Evolutionary conservation across 495 filamentous ascomycete species (phyloP), one percentile per base, ranked within the genome.

Genomic region (Penicillium pancosmium): DNA sequence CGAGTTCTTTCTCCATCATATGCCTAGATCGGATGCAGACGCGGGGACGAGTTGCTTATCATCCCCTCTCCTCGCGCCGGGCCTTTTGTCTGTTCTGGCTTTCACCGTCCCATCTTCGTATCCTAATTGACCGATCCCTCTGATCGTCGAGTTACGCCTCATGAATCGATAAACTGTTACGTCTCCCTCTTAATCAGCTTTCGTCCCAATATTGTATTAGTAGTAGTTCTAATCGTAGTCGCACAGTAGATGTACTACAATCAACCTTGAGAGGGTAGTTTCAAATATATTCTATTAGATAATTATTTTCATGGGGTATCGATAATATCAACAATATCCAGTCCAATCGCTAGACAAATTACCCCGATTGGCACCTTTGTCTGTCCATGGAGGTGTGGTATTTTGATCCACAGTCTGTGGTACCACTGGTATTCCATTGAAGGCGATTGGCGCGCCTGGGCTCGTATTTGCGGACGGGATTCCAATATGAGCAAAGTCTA

Each of bases 101-200:
- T 52, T 62, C 43, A 54, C 59, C 54, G 56, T 65, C 63, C 60
- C 68, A 71, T 70, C 60, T 69, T 71, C 63, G 64, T 68, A 67
- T 70, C 68, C 62, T 69, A 65, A 66, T 68, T 72, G 68, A 66
- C 63, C 60, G 64, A 68, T 68, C 64, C 27, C 36, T 64, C 58
- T 49, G 68, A 63, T 69, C 62, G 56, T 59, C 63, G 66, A 76
- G 62, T 78, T 68, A 76, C 72, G 75, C 73, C 68, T 78, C 75
- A 78, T 74, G 75, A 78, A 75, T 70, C 54, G 61, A 71, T 71
- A 68, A 65, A 63, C 68, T 68, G 61, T 70, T 71, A 73, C 57
- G 63, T 68, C 58, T 63, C 51, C 50, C 11, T 27, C 27, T 48
- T 15, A 15, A 19, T 13, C 9, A 36, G 9, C 5, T 18, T 35